Evolutionary conservation across 306 rosid genomes (phyloP).

Genomic region (Cucumis hystrix): DNA sequence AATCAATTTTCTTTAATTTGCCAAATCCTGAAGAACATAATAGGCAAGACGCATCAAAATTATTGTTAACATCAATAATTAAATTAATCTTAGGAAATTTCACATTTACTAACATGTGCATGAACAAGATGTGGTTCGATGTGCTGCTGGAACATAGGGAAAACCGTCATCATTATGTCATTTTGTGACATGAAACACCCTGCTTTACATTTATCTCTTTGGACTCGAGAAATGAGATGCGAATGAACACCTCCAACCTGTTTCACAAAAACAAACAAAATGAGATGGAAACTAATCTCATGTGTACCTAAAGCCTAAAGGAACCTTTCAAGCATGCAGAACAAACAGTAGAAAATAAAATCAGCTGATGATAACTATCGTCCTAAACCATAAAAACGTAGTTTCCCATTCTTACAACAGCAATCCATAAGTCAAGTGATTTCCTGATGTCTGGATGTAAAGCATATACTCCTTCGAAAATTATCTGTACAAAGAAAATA

Average conservation of each 20-base stretch:
- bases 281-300: neutral
- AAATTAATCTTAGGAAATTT: neutral
- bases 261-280: conserved; percentile 10
- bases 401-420: conserved; percentile 4
- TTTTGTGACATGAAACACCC: conserved; percentile 90
- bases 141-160: conserved; percentile 95
- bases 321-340: neutral
- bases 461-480: conserved; percentile 98
- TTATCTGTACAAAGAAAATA: conserved; percentile 45
- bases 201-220: conserved; percentile 90
- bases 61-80: neutral
- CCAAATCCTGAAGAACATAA: neutral
- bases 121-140: conserved; percentile 99
- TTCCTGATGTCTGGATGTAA: conserved; percentile 87
- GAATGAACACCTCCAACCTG: conserved; percentile 99
- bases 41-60: neutral
- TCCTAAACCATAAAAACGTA: conserved; percentile 1
- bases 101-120: conserved; percentile 67
- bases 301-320: neutral
- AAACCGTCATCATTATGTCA: conserved; percentile 93
- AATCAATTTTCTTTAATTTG: neutral
- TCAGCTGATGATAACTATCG: neutral
- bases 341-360: neutral
- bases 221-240: conserved; percentile 95
- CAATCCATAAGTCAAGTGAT: conserved; percentile 89